Percentiles rank a stretch among this genome's conserved stretches.
Conservation (phyloP, 345 rosid genomes). For the Linum tenue region DNA sequence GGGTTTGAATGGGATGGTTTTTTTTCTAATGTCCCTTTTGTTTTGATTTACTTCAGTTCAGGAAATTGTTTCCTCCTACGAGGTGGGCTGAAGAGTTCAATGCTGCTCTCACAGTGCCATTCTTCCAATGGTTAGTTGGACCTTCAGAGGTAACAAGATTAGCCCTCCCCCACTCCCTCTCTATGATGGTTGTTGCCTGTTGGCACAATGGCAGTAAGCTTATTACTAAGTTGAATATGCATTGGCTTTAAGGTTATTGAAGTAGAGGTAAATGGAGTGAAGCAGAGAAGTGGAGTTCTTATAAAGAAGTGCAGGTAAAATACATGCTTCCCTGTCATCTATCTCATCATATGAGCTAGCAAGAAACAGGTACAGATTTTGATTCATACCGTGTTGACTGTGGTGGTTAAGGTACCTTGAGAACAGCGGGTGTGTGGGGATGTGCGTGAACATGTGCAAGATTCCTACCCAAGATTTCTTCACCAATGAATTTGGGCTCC, state of each 20-base stretch:
- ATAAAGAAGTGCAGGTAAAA: constrained; percentile 70
- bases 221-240: neutral
- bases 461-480: constrained; percentile 97
- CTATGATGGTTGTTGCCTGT: neutral
- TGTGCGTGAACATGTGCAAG: constrained; percentile 97
- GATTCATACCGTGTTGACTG: neutral
- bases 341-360: too few relatives aligned
- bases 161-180: neutral
- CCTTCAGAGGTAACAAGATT: constrained; percentile 60
- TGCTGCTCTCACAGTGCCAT: constrained; percentile 87
- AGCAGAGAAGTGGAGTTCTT: constrained; percentile 87
- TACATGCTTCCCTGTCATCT: neutral
- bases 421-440: constrained; percentile 95
- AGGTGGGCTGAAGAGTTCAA: constrained; percentile 95
- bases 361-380: too few relatives aligned
- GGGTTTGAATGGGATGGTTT: neutral
- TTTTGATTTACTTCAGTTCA: constrained; percentile 38
- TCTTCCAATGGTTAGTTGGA: constrained; percentile 92
- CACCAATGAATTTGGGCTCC: constrained; percentile 94
- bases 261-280: constrained; percentile 74
- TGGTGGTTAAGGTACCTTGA: constrained; percentile 60
- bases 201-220: neutral
- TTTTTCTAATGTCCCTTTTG: neutral
- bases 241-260: constrained; percentile 43
- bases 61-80: constrained; percentile 85